Percentiles rank a stretch among this genome's conserved stretches.
phyloP scores from a whole-genome alignment of 495 filamentous ascomycete genomes.

The Lasiosphaeris hirsuta region DNA sequence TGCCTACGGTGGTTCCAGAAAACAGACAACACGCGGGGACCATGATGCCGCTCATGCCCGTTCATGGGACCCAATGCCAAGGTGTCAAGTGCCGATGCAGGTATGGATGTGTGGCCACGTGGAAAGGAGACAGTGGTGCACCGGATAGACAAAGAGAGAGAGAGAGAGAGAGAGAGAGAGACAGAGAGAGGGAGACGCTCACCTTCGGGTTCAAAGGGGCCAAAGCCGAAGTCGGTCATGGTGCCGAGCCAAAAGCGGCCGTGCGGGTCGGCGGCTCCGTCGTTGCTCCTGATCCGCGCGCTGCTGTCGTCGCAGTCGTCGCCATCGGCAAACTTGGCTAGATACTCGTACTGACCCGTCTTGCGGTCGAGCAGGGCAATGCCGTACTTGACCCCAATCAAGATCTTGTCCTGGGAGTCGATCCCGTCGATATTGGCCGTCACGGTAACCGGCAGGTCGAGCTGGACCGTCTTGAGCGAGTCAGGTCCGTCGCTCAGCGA shows the following conservation, averaged over 20 bases:
- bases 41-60: not conserved
- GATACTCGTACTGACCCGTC: constrained; percentile 55
- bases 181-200: constrained; percentile 14
- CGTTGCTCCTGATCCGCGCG: constrained; percentile 63
- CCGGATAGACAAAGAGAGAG: constrained; percentile 8
- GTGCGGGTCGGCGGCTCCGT: constrained; percentile 75
- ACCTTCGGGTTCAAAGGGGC: constrained; percentile 53
- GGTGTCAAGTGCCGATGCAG: not conserved
- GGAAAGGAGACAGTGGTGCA: constrained; percentile 11
- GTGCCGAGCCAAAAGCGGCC: constrained; percentile 87
- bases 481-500: constrained; percentile 61
- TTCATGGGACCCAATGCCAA: not conserved
- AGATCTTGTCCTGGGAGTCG: constrained; percentile 59
- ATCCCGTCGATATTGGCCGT: constrained; percentile 77
- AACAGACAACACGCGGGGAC: too few species aligned
- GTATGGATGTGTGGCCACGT: constrained; percentile 21
- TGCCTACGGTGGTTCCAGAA: too few species aligned
- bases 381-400: constrained; percentile 78
- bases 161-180: not conserved
- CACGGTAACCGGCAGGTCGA: constrained; percentile 68
- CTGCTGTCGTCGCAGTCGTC: constrained; percentile 40
- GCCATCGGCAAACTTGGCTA: constrained; percentile 41
- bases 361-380: constrained; percentile 69
- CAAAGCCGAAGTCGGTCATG: constrained; percentile 73
- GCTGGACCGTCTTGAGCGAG: constrained; percentile 62